Evolutionary conservation across 768 basidiomycete genomes (phyloP).

Genomic region (Glaciozyma antarctica): DNA sequence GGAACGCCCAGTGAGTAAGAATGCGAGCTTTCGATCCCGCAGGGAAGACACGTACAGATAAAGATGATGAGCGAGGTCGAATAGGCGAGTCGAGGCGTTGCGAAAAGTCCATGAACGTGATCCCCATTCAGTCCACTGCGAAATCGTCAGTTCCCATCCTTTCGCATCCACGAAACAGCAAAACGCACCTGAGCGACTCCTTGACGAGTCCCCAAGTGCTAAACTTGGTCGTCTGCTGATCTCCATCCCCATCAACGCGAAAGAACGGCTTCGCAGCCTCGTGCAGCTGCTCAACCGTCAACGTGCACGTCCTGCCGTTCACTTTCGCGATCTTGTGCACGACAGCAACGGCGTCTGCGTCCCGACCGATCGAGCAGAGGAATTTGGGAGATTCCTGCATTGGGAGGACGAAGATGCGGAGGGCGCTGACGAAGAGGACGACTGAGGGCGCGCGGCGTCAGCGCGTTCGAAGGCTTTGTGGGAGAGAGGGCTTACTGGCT

Average conservation of each 20-base stretch:
- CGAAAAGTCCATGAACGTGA: slow-evolving; percentile 49
- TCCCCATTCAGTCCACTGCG: slow-evolving; percentile 1
- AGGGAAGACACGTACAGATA: slow-evolving; percentile 35
- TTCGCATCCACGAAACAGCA: no score
- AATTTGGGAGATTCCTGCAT: slow-evolving; percentile 58
- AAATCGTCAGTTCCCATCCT: no score
- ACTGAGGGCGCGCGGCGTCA: slow-evolving; percentile 31
- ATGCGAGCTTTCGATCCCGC: no score
- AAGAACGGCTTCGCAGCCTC: slow-evolving; percentile 16
- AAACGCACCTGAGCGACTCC: neutral
- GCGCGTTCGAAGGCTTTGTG: neutral
- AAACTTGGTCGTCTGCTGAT: slow-evolving; percentile 10
- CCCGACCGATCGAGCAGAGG: slow-evolving; percentile 51
- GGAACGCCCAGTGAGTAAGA: neutral
- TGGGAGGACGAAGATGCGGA: slow-evolving; percentile 52
- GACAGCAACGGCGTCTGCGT: slow-evolving; percentile 50
- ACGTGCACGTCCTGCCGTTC: slow-evolving; percentile 46
- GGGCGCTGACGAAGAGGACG: slow-evolving; percentile 50
- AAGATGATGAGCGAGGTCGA: slow-evolving; percentile 48
- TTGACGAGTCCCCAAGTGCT: neutral
- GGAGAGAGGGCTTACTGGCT: neutral
- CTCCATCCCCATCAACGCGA: slow-evolving; percentile 6
- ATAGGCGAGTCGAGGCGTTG: slow-evolving; percentile 43
- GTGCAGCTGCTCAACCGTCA: slow-evolving; percentile 46
- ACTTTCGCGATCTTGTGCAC: slow-evolving; percentile 47